Conservation (phyloP, 208 protist species). For the Leishmania mexicana region DNA sequence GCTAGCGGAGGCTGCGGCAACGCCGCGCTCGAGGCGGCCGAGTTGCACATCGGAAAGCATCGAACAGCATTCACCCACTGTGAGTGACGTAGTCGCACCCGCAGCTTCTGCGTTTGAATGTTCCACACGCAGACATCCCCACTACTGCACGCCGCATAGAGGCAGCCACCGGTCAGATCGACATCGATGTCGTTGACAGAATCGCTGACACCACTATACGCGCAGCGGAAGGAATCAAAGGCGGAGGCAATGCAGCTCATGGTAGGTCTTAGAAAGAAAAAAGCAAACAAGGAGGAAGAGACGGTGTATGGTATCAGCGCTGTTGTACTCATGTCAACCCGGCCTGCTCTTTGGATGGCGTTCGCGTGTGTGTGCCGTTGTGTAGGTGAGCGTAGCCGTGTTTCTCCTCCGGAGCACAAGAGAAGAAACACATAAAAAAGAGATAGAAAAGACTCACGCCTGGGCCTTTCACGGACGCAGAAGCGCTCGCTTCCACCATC, state of each 20-base stretch:
- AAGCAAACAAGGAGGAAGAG: background rate
- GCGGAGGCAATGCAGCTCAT: slow-evolving; percentile 18
- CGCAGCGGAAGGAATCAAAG: slow-evolving; percentile 30
- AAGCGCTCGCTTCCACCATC: background rate
- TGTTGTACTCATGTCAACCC: background rate
- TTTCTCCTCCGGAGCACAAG: background rate
- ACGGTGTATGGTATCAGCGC: background rate
- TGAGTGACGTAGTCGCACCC: slow-evolving; percentile 33
- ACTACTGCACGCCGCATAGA: slow-evolving; percentile 46
- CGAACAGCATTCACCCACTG: slow-evolving; percentile 53
- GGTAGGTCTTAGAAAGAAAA: background rate
- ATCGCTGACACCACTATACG: slow-evolving; percentile 37
- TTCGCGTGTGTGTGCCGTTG: background rate
- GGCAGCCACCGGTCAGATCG: slow-evolving; percentile 31
- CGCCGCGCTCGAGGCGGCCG: slow-evolving; percentile 9
- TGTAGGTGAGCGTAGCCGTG: background rate
- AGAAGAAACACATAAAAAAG: background rate
- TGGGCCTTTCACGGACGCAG: background rate
- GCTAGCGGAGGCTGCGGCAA: background rate
- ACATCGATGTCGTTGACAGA: slow-evolving; percentile 47
- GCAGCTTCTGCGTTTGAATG: slow-evolving; percentile 25
- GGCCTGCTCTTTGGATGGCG: too few relatives aligned
- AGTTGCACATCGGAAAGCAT: slow-evolving; percentile 42
- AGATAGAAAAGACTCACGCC: background rate
- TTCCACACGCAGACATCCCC: slow-evolving; percentile 49